Evolutionary conservation across 169 alveolate genomes (phyloP).

Genomic region (Plasmodium gallinaceum): DNA sequence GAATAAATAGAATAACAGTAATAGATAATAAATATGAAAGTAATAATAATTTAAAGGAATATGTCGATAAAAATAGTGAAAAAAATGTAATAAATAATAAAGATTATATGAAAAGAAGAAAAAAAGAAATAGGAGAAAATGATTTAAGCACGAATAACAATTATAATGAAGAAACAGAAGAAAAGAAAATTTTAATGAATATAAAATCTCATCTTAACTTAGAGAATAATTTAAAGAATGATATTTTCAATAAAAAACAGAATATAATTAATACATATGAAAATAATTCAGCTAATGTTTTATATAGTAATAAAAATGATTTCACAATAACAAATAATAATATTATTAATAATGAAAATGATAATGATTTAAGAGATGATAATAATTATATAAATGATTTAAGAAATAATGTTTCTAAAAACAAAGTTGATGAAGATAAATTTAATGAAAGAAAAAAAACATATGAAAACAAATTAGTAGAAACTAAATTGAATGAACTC

Average conservation of each 20-base stretch:
- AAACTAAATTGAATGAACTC: background rate
- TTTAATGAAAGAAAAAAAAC: background rate
- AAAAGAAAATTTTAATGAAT: background rate
- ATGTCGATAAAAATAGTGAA: no score
- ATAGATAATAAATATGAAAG: no score
- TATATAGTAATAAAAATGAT: background rate
- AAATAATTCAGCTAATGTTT: background rate
- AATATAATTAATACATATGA: background rate
- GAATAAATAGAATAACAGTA: no score
- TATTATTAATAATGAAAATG: background rate
- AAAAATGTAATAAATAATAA: background rate
- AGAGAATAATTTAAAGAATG: background rate
- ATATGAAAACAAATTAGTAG: background rate
- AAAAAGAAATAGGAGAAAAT: background rate
- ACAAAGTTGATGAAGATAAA: background rate
- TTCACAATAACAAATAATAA: background rate
- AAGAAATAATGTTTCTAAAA: background rate
- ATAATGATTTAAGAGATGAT: background rate
- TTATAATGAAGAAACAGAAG: background rate
- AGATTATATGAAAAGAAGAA: background rate
- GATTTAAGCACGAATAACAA: background rate
- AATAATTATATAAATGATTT: background rate
- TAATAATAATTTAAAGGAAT: no score
- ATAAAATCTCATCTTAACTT: background rate
- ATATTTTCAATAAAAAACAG: background rate